Evolutionary conservation across 306 rosid species (phyloP), one percentile per base, ranked within the genome.

Genomic region (Urtica urens): DNA sequence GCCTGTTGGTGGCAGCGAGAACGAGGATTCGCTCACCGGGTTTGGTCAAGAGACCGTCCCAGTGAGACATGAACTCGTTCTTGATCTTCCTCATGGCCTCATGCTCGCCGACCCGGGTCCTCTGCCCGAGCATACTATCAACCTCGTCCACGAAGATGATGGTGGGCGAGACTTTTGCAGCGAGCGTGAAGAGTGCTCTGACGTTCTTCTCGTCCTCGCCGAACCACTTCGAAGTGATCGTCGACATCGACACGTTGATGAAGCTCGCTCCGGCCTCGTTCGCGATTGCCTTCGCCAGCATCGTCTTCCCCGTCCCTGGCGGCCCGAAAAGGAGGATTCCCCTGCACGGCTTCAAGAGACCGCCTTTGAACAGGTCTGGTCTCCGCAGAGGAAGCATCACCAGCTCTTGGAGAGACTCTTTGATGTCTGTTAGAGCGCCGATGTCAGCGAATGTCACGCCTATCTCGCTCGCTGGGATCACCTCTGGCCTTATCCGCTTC

Each of bases 341-440:
- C 63, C 78, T 77, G 30, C 92, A 84, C 15, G 94, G 94, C 63
- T 84, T 75, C 10, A 84, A 79, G 33, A 84, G 72, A 1, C 92
- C 92, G 24, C 81, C 81, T 55, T 65, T 70, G 76, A 84, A 84
- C 29, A 84, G 76, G 42, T 84, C 81, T 25, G 94, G 94, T 50
- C 92, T 80, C 72, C 83, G 69, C 37, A 80, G 87, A 11, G 94
- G 94, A 33, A 80, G 94, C 92, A 84, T 84, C 40, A 84, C 83
- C 40, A 75, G 44, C 59, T 84, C 94, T 49, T 84, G 83, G 42
- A 84, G 86, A 59, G 94, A 80, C 62, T 78, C 94, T 55, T 84
- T 84, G 10, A 55, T 80, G 52, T 83, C 92, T 48, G 78, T 67
- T 57, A 83, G 3, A 55, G 94, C 79, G 28, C 94, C 94, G 53